phyloP scores from a whole-genome alignment of 2,329 filamentous ascomycete genomes.

The Phialophora expanda region DNA sequence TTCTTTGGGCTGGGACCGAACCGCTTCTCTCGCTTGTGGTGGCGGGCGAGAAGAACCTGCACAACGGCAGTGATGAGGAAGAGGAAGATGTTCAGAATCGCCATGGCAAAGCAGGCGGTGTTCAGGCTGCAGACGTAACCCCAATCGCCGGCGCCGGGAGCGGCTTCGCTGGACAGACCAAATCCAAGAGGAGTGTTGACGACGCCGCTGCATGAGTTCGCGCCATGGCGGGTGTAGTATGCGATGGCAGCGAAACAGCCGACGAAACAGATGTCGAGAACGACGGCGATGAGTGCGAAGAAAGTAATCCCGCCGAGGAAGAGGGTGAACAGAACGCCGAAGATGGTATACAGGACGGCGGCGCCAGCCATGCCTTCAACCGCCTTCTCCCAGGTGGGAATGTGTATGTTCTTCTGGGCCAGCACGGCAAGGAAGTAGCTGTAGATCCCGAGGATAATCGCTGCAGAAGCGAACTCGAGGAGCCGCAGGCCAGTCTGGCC shows the following conservation, averaged over 20 bases:
- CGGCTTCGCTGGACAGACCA: slow-evolving; percentile 60
- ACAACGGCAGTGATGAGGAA: slow-evolving; percentile 74
- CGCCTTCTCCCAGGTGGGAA: slow-evolving; percentile 70
- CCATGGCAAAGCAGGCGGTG: slow-evolving; percentile 75
- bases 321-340: slow-evolving; percentile 76
- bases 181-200: slow-evolving; percentile 72
- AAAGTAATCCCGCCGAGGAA: slow-evolving; percentile 76
- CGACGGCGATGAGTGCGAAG: slow-evolving; percentile 73
- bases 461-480: slow-evolving; percentile 74
- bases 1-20: slow-evolving; percentile 70
- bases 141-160: slow-evolving; percentile 56
- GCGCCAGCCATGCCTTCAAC: slow-evolving; percentile 79
- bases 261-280: slow-evolving; percentile 77
- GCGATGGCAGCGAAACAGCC: slow-evolving; percentile 83
- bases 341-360: slow-evolving; percentile 73
- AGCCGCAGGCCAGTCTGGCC: slow-evolving; percentile 73
- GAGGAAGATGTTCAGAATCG: slow-evolving; percentile 81
- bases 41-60: slow-evolving; percentile 70
- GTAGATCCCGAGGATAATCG: slow-evolving; percentile 77
- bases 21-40: slow-evolving; percentile 76
- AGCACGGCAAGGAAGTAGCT: slow-evolving; percentile 83
- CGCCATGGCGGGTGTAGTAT: slow-evolving; percentile 72
- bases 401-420: slow-evolving; percentile 65
- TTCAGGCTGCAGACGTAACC: slow-evolving; percentile 73
- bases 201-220: slow-evolving; percentile 66